Conservation (phyloP, 352 stramenopile genomes). For the Pythium monospermum region DNA sequence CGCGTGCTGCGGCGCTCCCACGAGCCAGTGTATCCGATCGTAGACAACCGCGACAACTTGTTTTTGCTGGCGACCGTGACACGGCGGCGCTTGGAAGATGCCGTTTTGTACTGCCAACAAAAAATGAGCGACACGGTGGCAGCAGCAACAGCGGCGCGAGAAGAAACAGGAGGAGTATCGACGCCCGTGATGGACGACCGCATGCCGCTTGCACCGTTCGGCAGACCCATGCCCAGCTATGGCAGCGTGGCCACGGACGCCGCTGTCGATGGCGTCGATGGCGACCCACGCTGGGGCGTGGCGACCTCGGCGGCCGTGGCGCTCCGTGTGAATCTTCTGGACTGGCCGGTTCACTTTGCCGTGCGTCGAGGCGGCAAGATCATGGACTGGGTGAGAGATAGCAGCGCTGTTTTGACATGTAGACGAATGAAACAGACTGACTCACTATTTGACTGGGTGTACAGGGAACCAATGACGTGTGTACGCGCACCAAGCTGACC, state of each 20-base stretch:
- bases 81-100: constrained; percentile 38
- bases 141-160: no score
- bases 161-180: no score
- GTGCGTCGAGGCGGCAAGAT: constrained; percentile 65
- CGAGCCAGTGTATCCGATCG: constrained; percentile 71
- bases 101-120: constrained; percentile 52
- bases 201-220: not conserved
- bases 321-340: constrained; percentile 21
- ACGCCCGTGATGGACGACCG: not conserved
- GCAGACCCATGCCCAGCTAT: no score
- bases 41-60: constrained; percentile 53
- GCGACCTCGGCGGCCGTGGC: not conserved
- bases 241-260: not conserved
- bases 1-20: constrained; percentile 40
- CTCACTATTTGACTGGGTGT: not conserved
- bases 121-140: constrained; percentile 15
- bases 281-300: constrained; percentile 9
- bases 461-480: constrained; percentile 59
- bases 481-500: constrained; percentile 54
- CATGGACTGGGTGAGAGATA: constrained; percentile 68
- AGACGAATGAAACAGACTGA: no score
- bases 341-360: constrained; percentile 61
- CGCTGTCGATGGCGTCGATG: not conserved
- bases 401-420: no score
- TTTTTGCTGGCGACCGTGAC: constrained; percentile 73